phyloP scores from a whole-genome alignment of 83 land plant genomes.

The Thuja plicata region DNA sequence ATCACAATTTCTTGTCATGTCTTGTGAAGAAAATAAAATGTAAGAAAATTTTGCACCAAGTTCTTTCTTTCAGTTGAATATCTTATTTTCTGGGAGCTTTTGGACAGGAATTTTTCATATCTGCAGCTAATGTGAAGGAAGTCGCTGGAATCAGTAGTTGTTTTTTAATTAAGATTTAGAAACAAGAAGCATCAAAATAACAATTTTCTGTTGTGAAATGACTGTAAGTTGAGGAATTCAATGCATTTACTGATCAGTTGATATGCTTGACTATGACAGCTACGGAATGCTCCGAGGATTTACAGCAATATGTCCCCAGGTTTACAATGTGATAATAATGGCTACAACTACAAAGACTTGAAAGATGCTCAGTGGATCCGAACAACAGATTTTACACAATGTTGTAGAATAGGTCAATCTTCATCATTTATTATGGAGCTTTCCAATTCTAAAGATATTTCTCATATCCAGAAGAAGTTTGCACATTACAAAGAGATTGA shows the following conservation, averaged over 20 bases:
- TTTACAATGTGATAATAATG: constrained; percentile 17
- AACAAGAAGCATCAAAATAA: not conserved
- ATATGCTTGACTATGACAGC: constrained; percentile 19
- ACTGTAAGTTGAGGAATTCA: not conserved
- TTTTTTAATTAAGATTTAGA: not conserved
- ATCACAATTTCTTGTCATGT: not conserved
- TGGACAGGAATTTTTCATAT: not conserved
- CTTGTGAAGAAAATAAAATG: not conserved
- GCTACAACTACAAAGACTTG: constrained; percentile 40
- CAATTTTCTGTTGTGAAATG: not conserved
- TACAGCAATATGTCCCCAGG: constrained; percentile 19
- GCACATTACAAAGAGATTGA: constrained; percentile 11
- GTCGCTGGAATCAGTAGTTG: not conserved
- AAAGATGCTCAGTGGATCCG: constrained; percentile 71
- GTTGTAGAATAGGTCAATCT: constrained; percentile 68
- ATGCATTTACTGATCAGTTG: not conserved
- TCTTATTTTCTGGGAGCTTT: not conserved
- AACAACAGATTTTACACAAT: constrained; percentile 77
- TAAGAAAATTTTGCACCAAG: not conserved
- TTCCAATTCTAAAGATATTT: constrained; percentile 16
- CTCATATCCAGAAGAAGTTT: constrained; percentile 23
- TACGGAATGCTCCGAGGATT: constrained; percentile 45
- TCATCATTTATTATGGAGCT: constrained; percentile 62
- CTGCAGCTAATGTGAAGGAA: not conserved
- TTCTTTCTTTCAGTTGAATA: not conserved